Evolutionary conservation across 768 basidiomycete species (phyloP).

Genomic region (Kwoniella bestiolae): DNA sequence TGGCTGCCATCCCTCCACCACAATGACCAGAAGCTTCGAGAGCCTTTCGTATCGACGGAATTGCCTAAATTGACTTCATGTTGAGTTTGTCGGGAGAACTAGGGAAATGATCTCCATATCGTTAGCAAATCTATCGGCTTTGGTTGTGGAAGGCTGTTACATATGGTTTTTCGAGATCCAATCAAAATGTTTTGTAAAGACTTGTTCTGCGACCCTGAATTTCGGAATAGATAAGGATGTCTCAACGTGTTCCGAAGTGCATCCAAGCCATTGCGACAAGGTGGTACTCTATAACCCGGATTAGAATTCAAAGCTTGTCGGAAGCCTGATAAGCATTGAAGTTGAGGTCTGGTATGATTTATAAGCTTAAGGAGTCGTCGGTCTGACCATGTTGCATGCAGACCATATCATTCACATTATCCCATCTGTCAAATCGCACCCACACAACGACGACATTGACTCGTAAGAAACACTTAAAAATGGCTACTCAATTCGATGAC

Average conservation of each 20-base stretch:
- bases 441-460: too few species aligned
- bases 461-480: too few species aligned
- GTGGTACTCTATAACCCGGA: neutral
- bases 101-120: neutral
- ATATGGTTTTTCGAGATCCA: neutral
- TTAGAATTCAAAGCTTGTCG: neutral
- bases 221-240: conserved; percentile 5
- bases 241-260: neutral
- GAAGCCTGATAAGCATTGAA: neutral
- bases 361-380: neutral
- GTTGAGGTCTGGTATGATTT: too few species aligned
- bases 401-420: too few species aligned
- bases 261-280: neutral
- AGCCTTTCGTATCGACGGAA: too few species aligned
- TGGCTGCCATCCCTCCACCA: too few species aligned
- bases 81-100: neutral
- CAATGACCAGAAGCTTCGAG: too few species aligned
- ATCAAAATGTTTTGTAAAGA: neutral
- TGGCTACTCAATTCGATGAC: conserved; percentile 18
- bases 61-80: too few species aligned
- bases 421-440: too few species aligned
- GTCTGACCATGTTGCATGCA: too few species aligned
- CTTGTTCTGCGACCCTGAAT: neutral
- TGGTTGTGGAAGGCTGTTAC: neutral
- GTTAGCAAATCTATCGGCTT: neutral